Evolutionary conservation across 805 yeast genomes (phyloP).

Genomic region (Groenewaldozyma salmanticensis): DNA sequence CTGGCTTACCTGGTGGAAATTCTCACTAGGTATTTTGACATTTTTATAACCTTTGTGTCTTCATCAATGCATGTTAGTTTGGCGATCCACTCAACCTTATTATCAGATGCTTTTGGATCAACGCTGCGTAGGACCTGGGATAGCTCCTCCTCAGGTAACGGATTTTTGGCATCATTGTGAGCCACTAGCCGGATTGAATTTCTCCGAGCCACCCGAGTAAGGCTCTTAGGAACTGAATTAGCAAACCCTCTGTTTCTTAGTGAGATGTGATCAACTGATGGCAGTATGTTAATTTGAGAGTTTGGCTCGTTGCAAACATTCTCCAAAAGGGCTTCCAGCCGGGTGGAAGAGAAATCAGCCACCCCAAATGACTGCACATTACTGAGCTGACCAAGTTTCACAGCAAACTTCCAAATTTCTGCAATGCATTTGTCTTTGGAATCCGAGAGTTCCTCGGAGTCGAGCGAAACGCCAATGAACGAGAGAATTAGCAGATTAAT

Average conservation of each 20-base stretch:
- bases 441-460: not conserved
- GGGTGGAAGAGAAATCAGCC: conserved; percentile 21
- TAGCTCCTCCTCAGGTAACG: conserved; percentile 15
- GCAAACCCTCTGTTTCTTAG: not conserved
- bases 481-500: not conserved
- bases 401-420: conserved; percentile 16
- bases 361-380: conserved; percentile 19
- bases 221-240: conserved; percentile 19
- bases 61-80: conserved; percentile 14
- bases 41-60: conserved; percentile 18
- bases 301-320: not conserved
- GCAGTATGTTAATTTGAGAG: conserved; percentile 3
- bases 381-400: conserved; percentile 8
- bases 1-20: not conserved
- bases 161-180: conserved; percentile 25
- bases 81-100: conserved; percentile 17
- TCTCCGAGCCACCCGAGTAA: conserved; percentile 20
- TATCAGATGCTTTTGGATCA: not conserved
- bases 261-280: conserved; percentile 22
- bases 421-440: conserved; percentile 11
- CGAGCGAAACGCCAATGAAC: not conserved
- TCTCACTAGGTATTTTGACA: conserved; percentile 16
- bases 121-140: conserved; percentile 2
- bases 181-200: conserved; percentile 23
- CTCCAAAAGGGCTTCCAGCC: conserved; percentile 13